phyloP scores from a whole-genome alignment of 2,329 filamentous ascomycete species.

The Hymenoscyphus repandus region DNA sequence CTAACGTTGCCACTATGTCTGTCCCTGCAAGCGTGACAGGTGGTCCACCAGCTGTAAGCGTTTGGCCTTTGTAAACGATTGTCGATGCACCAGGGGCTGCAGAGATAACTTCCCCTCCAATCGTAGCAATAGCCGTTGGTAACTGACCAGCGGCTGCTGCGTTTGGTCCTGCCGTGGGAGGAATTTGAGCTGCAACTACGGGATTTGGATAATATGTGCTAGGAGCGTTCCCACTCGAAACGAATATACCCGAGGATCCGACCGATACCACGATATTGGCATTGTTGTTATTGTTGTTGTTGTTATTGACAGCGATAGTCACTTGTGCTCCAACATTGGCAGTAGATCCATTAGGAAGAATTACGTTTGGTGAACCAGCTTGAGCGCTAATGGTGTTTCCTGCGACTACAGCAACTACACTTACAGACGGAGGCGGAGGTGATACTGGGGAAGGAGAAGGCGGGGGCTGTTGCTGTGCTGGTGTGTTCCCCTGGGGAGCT shows the following conservation, averaged over 20 bases:
- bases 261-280: constrained; percentile 6
- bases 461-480: not conserved
- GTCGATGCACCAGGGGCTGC: constrained; percentile 12
- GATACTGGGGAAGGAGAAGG: not conserved
- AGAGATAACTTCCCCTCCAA: constrained; percentile 13
- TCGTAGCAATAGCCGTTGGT: constrained; percentile 15
- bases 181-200: constrained; percentile 1
- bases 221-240: not conserved
- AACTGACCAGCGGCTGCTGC: not conserved
- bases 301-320: not conserved
- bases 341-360: constrained; percentile 13
- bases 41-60: constrained; percentile 10
- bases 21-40: not conserved
- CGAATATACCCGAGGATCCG: constrained; percentile 5
- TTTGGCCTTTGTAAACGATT: constrained; percentile 12
- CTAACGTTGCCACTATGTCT: constrained; percentile 3
- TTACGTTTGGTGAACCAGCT: constrained; percentile 10
- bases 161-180: not conserved
- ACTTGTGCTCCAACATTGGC: constrained; percentile 6
- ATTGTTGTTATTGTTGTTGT: not conserved
- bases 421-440: not conserved
- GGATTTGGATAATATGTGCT: constrained; percentile 5
- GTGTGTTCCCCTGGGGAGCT: not conserved
- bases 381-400: constrained; percentile 11
- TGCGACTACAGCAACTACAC: constrained; percentile 8